Conservation (phyloP, 108 stramenopile species). For the Cylindrotheca closterium region DNA sequence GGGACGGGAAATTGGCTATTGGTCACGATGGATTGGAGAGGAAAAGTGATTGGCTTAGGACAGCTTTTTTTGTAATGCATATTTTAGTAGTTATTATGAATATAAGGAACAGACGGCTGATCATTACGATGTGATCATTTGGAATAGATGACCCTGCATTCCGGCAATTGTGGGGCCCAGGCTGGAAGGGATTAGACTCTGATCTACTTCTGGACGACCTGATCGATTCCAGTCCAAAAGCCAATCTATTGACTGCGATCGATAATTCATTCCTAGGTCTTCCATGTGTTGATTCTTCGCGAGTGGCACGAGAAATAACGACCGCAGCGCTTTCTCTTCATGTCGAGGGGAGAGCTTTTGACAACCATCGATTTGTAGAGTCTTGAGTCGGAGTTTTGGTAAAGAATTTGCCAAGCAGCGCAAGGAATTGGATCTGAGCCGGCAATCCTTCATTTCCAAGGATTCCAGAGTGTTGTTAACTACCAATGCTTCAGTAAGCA, state of each 20-base stretch:
- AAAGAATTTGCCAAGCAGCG: neutral
- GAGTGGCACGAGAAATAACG: neutral
- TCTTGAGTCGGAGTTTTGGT: neutral
- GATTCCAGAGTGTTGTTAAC: constrained; percentile 4
- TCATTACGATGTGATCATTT: too few relatives aligned
- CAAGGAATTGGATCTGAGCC: neutral
- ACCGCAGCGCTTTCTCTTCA: constrained; percentile 1
- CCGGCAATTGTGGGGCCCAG: too few relatives aligned
- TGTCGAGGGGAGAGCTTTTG: neutral
- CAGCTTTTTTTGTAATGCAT: neutral
- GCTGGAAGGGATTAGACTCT: neutral
- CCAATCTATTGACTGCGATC: neutral
- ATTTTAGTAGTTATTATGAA: neutral
- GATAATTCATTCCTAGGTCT: neutral
- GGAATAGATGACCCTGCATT: too few relatives aligned
- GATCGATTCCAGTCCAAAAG: neutral
- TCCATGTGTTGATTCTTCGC: neutral
- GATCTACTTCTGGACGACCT: neutral
- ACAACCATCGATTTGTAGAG: neutral
- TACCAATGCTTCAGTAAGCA: neutral
- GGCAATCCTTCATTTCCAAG: constrained; percentile 1
- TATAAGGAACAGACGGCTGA: too few relatives aligned
- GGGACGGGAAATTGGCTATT: constrained; percentile 58
- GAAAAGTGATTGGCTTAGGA: neutral
- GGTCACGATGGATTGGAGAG: constrained; percentile 13